These are phyloP conservation scores for Dactylorhiza incarnata DNA, from an alignment of 106 monocot genomes.

Conservation along the genomic window DNA sequence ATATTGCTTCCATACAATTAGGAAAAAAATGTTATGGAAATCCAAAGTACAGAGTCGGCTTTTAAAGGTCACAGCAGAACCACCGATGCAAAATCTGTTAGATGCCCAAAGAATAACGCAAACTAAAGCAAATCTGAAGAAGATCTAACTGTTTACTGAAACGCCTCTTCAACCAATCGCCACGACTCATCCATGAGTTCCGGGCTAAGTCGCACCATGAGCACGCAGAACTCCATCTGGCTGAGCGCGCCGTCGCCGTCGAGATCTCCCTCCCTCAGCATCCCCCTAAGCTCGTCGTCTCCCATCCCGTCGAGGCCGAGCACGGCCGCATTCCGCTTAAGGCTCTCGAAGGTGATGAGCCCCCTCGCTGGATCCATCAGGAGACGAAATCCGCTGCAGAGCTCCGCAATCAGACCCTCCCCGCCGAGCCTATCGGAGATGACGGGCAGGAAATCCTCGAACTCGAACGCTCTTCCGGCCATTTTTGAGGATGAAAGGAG, in stretches of 20 bases:
- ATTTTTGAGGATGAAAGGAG: background rate
- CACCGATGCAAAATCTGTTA: background rate
- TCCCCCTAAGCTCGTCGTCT: conserved; percentile 18
- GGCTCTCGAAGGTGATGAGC: conserved; percentile 20
- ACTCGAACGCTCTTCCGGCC: conserved; percentile 6
- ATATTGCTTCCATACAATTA: background rate
- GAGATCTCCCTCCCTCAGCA: conserved; percentile 19
- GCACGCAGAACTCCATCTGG: conserved; percentile 30
- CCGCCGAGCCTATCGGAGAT: conserved; percentile 13
- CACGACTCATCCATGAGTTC: conserved; percentile 19
- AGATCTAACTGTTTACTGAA: conserved; percentile 1
- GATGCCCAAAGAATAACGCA: background rate
- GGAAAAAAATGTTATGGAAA: background rate
- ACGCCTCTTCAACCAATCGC: conserved; percentile 8
- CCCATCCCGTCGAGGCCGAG: conserved; percentile 13
- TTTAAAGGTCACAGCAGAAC: background rate
- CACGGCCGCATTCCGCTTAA: conserved; percentile 12
- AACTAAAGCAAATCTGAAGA: background rate
- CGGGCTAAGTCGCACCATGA: conserved; percentile 29
- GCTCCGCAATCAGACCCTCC: conserved; percentile 21
- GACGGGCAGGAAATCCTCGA: conserved; percentile 13
- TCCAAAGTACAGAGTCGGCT: background rate
- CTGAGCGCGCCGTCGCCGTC: conserved; percentile 21
- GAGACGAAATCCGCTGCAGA: conserved; percentile 20
- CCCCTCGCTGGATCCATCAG: conserved; percentile 22